These are phyloP conservation scores for Breviolum minutum DNA, from an alignment of 73 alveolate genomes.

Conservation along the genomic window DNA sequence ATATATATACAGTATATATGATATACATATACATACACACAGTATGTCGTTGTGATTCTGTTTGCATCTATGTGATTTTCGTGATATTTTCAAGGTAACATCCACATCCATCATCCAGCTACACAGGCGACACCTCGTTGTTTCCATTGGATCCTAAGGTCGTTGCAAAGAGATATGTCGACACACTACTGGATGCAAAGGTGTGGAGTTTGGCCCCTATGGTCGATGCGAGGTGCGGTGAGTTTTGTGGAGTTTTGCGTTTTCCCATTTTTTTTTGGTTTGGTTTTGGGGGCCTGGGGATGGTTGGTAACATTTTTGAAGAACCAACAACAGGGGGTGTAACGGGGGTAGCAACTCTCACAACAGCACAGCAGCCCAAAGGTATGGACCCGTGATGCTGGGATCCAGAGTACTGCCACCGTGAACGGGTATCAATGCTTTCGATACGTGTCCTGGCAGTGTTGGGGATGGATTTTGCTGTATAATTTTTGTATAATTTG, in stretches of 20 bases:
- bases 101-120: no score
- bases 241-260: not conserved
- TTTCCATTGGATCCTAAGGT: not conserved
- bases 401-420: slow-evolving; percentile 41
- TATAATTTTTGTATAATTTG: no score
- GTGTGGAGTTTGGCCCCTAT: slow-evolving; percentile 62
- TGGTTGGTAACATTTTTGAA: no score
- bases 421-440: slow-evolving; percentile 61
- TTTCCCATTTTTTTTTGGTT: no score
- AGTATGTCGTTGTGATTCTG: no score
- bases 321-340: not conserved
- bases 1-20: no score
- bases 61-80: no score
- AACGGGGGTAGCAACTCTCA: not conserved
- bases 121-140: no score
- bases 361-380: not conserved
- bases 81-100: not conserved
- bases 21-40: no score
- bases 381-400: slow-evolving; percentile 77
- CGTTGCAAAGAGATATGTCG: slow-evolving; percentile 61
- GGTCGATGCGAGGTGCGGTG: slow-evolving; percentile 63
- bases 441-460: slow-evolving; percentile 20
- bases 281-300: no score
- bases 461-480: no score
- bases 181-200: slow-evolving; percentile 43